Evolutionary conservation across 2,329 filamentous ascomycete species (phyloP), one percentile per base, ranked within the genome.

Genomic region (Elsinoe necatrix): DNA sequence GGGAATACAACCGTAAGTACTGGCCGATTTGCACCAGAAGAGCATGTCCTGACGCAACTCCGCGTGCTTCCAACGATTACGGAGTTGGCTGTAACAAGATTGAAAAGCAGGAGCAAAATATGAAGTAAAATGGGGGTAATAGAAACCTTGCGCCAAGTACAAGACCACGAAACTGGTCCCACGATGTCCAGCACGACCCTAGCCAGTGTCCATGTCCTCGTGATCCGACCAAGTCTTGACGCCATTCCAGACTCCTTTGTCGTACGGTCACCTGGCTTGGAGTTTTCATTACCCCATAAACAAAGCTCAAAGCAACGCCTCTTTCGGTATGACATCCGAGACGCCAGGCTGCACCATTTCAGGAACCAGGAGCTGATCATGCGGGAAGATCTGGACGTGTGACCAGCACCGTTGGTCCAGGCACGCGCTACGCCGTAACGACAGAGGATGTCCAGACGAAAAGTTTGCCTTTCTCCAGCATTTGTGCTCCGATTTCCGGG

Each of bases 101-200:
- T 47, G 41, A 37, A 47, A 48, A 45, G 39, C 37, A 56, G 39
- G 35, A 48, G 54, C 23, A 45, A 47, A 47, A 16, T 20, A 56
- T 56, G 37, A 56, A 47, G 54, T 56, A 56, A 56, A 56, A 56
- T 56, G 54, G 41, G 39, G 39, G 54, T 56, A 56, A 56, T 56
- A 48, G 54, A 56, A 56, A 56, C 37, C 39, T 23, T 8, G 9
- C 54, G 54, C 52, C 41, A 45, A 45, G 41, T 16, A 14, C 23
- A 18, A 48, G 16, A 43, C 21, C 12, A 21, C 34, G 16, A 16
- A 34, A 20, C 31, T 52, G 48, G 29, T 39, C 31, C 48, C 37
- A 39, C 48, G 48, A 52, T 39, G 31, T 35, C 31, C 48, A 39
- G 29, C 31, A 37, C 48, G 34, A 34, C 31, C 25, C 25, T 50